Conservation (phyloP, 768 basidiomycete species). For the Amanita jacksonii region DNA sequence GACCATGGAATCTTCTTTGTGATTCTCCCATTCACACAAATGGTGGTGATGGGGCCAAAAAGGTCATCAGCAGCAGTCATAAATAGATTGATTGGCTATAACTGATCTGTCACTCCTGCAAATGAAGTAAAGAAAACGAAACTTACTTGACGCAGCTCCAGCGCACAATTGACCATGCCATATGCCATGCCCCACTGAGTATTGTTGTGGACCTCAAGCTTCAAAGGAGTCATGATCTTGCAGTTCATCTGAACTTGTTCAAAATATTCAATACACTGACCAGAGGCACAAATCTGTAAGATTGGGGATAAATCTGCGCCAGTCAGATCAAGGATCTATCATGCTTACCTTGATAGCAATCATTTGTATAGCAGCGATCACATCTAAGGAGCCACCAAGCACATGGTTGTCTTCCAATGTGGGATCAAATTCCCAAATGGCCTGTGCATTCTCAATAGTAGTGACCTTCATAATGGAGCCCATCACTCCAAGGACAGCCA, state of each 20-base stretch:
- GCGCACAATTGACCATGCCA: slow-evolving; percentile 13
- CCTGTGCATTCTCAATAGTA: slow-evolving; percentile 16
- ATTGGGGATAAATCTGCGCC: background rate
- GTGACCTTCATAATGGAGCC: slow-evolving; percentile 20
- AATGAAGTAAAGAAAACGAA: background rate
- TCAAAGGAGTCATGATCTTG: slow-evolving; percentile 9
- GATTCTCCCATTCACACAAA: slow-evolving; percentile 12
- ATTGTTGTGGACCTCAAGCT: slow-evolving; percentile 15
- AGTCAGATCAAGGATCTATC: slow-evolving; percentile 3
- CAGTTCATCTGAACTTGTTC: slow-evolving; percentile 11
- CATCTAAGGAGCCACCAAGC: slow-evolving; percentile 19
- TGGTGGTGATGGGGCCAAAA: slow-evolving; percentile 21
- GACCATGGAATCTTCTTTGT: slow-evolving; percentile 21
- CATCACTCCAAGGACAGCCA: slow-evolving; percentile 20
- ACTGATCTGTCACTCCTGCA: background rate
- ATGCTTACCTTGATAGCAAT: slow-evolving; percentile 21
- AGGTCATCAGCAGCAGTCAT: slow-evolving; percentile 15
- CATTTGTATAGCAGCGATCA: slow-evolving; percentile 20
- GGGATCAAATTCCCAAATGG: slow-evolving; percentile 28
- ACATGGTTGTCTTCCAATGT: slow-evolving; percentile 14
- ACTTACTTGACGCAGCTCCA: slow-evolving; percentile 11
- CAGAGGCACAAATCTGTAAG: slow-evolving; percentile 12
- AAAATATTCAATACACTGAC: slow-evolving; percentile 15
- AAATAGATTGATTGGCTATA: slow-evolving; percentile 11
- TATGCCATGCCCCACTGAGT: slow-evolving; percentile 17